Evolutionary conservation across 108 stramenopile genomes (phyloP).

Genomic region (Cyclotella distinguenda): DNA sequence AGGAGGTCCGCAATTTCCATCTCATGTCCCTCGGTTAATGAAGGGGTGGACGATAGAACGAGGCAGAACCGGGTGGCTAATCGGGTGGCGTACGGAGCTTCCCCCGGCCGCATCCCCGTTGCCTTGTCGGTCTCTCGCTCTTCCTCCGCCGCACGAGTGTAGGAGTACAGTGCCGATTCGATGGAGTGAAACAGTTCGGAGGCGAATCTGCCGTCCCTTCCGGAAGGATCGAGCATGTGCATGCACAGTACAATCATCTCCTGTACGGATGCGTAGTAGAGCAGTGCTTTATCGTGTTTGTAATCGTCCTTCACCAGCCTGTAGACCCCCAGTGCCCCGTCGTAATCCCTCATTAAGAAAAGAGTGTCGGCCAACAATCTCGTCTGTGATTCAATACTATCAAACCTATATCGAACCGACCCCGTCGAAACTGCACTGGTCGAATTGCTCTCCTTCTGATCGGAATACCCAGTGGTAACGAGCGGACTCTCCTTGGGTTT

Average conservation of each 20-base stretch:
- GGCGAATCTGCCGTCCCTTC: slow-evolving; percentile 27
- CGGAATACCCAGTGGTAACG: slow-evolving; percentile 21
- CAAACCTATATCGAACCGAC: slow-evolving; percentile 61
- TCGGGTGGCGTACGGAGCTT: slow-evolving; percentile 66
- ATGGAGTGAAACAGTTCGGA: slow-evolving; percentile 49
- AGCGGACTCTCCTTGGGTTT: slow-evolving; percentile 62
- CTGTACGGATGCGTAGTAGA: slow-evolving; percentile 74
- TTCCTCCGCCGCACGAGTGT: slow-evolving; percentile 78
- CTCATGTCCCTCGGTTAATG: slow-evolving; percentile 50
- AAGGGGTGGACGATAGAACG: slow-evolving; percentile 53
- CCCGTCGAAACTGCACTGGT: neutral
- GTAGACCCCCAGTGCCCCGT: slow-evolving; percentile 70
- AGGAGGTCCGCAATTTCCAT: slow-evolving; percentile 86
- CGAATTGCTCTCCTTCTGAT: slow-evolving; percentile 15
- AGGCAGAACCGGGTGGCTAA: slow-evolving; percentile 77
- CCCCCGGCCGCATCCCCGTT: slow-evolving; percentile 43
- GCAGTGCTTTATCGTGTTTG: slow-evolving; percentile 73
- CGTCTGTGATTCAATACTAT: slow-evolving; percentile 87
- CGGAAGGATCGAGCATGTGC: slow-evolving; percentile 58
- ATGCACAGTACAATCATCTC: slow-evolving; percentile 86
- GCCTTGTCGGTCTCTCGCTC: slow-evolving; percentile 47
- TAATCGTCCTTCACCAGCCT: slow-evolving; percentile 85
- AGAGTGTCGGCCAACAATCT: slow-evolving; percentile 84
- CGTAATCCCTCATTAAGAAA: slow-evolving; percentile 83
- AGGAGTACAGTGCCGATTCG: slow-evolving; percentile 70